These are phyloP conservation scores for Diplodia scrobiculata DNA, from an alignment of 2,329 filamentous ascomycete species.

Conservation along the genomic window DNA sequence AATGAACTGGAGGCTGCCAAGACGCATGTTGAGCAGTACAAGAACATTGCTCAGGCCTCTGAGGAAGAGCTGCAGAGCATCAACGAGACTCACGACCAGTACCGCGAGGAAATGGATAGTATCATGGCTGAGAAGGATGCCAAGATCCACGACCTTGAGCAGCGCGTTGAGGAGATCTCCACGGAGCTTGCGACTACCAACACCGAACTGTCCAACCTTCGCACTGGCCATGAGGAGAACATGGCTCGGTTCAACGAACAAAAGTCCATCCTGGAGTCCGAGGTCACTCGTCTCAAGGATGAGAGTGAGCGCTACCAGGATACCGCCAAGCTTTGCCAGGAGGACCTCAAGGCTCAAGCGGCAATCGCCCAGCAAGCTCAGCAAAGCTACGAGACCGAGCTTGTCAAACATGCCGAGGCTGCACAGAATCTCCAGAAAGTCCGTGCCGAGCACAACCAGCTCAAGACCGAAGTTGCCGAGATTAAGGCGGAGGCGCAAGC, in stretches of 20 bases:
- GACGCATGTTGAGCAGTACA: conserved; percentile 82
- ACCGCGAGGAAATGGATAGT: conserved; percentile 80
- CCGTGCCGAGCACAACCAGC: conserved; percentile 75
- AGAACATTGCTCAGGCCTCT: conserved; percentile 78
- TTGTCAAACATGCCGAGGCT: conserved; percentile 95
- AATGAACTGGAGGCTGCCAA: conserved; percentile 80
- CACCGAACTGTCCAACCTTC: conserved; percentile 75
- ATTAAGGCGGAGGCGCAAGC: conserved; percentile 82
- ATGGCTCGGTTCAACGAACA: conserved; percentile 75
- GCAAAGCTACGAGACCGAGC: conserved; percentile 90
- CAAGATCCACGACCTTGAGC: conserved; percentile 77
- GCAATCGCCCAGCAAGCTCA: conserved; percentile 92
- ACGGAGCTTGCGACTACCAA: conserved; percentile 80
- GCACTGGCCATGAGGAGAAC: conserved; percentile 77
- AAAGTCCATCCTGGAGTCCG: conserved; percentile 74
- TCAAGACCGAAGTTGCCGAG: conserved; percentile 76
- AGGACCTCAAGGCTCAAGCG: conserved; percentile 89
- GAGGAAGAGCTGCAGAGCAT: conserved; percentile 85
- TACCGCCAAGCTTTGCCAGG: conserved; percentile 80
- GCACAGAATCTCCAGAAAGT: conserved; percentile 79
- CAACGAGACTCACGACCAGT: conserved; percentile 79
- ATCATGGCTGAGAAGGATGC: conserved; percentile 75
- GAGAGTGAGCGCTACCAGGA: conserved; percentile 78
- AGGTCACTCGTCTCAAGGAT: conserved; percentile 79
- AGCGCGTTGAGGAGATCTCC: conserved; percentile 80